Evolutionary conservation across 225 moss, liverwort and hornwort species (phyloP), one percentile per base, ranked within the genome.

Genomic region (Pseudoscleropodium purum): DNA sequence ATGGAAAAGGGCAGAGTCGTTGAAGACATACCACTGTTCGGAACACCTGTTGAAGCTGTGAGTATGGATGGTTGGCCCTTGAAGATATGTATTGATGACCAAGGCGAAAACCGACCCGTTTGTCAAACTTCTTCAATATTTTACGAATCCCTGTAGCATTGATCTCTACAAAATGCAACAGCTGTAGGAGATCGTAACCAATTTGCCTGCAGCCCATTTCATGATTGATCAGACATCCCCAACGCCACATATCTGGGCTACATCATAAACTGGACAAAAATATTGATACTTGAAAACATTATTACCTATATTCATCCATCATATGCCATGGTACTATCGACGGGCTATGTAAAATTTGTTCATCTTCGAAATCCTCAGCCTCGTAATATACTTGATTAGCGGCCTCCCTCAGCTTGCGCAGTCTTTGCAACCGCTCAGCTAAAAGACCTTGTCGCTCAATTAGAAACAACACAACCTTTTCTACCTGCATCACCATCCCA

Each of bases 71-170:
- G 85, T 99, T 99, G 73, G 99, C 94, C 79, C 99, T 95, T 41
- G 99, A 95, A 49, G 95, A 87, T 54, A 99, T 96, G 88, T 99
- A 99, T 36, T 97, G 97, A 86, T 95, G 94, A 51, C 97, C 96
- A 54, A 99, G 95, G 78, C 93, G 89, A 81, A 96, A 99, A 29
- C 96, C 97, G 51, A 99, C 94, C 64, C 97, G 94, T 91, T 96
- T 99, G 89, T 99, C 99, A 89, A 99, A 99, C 84, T 99, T 99
- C 90, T 99, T 99, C 67, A 99, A 66, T 41, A 99, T 97, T 86
- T 99, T 99, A 66, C 99, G 95, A 67, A 99, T 87, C 70, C 99
- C 99, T 59, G 95, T 97, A 34, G 96, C 96, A 90, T 99, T 99
- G 39, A 99, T 87, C 83, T 99, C 99, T 86, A 97, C 97, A 90